phyloP scores from a whole-genome alignment of 345 rosid species.

The Jatropha curcas region DNA sequence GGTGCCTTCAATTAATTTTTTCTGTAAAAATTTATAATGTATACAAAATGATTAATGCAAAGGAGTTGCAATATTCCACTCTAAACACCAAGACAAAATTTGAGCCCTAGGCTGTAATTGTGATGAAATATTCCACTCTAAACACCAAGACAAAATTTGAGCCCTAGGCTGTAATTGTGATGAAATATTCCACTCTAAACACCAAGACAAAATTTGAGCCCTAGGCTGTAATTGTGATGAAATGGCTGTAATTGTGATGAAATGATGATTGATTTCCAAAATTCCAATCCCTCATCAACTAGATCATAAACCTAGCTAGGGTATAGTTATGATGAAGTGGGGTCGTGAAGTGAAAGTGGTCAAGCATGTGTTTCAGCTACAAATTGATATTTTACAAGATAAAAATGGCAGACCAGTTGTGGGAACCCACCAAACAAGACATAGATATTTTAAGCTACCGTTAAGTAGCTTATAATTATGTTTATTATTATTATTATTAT shows the following conservation, averaged over 20 bases:
- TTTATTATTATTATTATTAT: too few relatives aligned
- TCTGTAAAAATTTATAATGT: too few relatives aligned
- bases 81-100: constrained; percentile 16
- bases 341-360: constrained; percentile 37
- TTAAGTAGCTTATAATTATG: background rate
- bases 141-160: constrained; percentile 28
- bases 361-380: constrained; percentile 23
- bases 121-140: too few relatives aligned
- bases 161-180: constrained; percentile 20
- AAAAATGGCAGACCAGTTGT: constrained; percentile 32
- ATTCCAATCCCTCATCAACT: constrained; percentile 32
- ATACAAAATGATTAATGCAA: too few relatives aligned
- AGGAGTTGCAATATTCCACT: too few relatives aligned
- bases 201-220: constrained; percentile 26
- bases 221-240: constrained; percentile 16
- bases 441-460: constrained; percentile 11
- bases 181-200: too few relatives aligned
- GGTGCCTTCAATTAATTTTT: too few relatives aligned
- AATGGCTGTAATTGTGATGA: too few relatives aligned
- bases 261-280: constrained; percentile 1
- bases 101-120: constrained; percentile 23
- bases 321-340: constrained; percentile 29
- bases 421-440: constrained; percentile 33
- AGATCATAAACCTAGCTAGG: constrained; percentile 23
- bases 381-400: background rate